Evolutionary conservation across 768 basidiomycete species (phyloP), one percentile per base, ranked within the genome.

Genomic region (Macrocybe gigantea): DNA sequence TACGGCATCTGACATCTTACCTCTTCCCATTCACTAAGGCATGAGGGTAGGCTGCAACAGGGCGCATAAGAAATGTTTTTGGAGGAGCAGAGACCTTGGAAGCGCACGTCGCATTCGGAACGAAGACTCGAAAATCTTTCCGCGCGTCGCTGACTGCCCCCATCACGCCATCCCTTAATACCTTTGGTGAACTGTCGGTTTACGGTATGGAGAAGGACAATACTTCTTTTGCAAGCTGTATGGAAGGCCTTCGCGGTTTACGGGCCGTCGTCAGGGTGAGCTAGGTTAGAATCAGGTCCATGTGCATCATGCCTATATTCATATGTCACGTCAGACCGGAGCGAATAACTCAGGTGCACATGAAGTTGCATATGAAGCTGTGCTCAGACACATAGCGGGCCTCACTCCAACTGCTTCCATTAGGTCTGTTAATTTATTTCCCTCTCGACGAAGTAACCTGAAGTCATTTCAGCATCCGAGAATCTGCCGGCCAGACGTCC

Each of bases 21-120:
- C 14, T 5, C 45, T 0, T 15, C 31, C 40, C 47, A 45, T 7
- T 39, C 38, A 31, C n/a, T 47, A 22, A 33, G 14, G 11, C 37
- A 38, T 50, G 29, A 42, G 6, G n/a, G 5, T 50, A 71, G 93
- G 87, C 84, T 47, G 78, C 85, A 36, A 89, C 85, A 5, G 92
- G 80, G 6, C 81, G 87, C 44, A 66, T 97, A 36, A 77, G 88
- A 10, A 98, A 98, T 64, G 78, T 87, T 5, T 87, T 98, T 55
- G 95, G 95, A 22, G 88, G 92, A 6, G 95, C 87, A 11, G 95
- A 99, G 64, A 79, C 80, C 0, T 71, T 98, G 43, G 86, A 91
- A 58, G 90, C 85, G 10, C 87, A 88, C 45, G 63, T 89, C 8
- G 80, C 93, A 1, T 71, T 86, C 12, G 95, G 94, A 0, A 95